Conservation (phyloP, 2,329 filamentous ascomycete species). For the Botrytis fabae region DNA sequence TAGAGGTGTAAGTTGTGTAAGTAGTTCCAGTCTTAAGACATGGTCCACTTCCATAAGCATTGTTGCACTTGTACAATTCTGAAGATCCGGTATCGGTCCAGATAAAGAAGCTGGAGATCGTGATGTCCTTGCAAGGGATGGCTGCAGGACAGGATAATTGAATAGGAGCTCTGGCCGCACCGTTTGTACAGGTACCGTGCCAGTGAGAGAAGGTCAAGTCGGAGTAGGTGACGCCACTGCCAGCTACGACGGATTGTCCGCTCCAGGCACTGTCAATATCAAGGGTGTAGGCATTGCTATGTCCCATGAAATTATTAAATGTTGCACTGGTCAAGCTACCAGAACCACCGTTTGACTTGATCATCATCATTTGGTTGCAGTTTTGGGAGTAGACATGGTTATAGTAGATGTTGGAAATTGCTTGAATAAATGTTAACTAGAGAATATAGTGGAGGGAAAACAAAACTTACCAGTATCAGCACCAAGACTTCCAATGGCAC, state of each 20-base stretch:
- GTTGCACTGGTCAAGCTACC: conserved; percentile 52
- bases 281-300: conserved; percentile 58
- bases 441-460: background rate
- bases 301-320: conserved; percentile 60
- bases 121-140: conserved; percentile 54
- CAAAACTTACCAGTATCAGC: conserved; percentile 42
- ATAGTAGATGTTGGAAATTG: conserved; percentile 55
- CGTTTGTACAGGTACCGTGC: conserved; percentile 52
- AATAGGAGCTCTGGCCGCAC: conserved; percentile 50
- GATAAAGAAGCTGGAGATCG: conserved; percentile 52
- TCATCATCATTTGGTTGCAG: conserved; percentile 63
- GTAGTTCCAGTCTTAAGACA: conserved; percentile 43
- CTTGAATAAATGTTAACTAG: conserved; percentile 17
- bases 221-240: conserved; percentile 52
- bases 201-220: conserved; percentile 57
- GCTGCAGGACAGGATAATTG: conserved; percentile 52
- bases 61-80: conserved; percentile 49
- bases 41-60: conserved; percentile 50
- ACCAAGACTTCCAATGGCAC: conserved; percentile 57
- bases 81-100: conserved; percentile 50
- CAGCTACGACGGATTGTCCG: conserved; percentile 45
- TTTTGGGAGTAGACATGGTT: conserved; percentile 58
- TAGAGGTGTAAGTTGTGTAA: conserved; percentile 27
- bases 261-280: conserved; percentile 57
- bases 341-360: conserved; percentile 60